These are phyloP conservation scores for Solanum hybrid DNA, from an alignment of 305 asterid species.

Conservation along the genomic window DNA sequence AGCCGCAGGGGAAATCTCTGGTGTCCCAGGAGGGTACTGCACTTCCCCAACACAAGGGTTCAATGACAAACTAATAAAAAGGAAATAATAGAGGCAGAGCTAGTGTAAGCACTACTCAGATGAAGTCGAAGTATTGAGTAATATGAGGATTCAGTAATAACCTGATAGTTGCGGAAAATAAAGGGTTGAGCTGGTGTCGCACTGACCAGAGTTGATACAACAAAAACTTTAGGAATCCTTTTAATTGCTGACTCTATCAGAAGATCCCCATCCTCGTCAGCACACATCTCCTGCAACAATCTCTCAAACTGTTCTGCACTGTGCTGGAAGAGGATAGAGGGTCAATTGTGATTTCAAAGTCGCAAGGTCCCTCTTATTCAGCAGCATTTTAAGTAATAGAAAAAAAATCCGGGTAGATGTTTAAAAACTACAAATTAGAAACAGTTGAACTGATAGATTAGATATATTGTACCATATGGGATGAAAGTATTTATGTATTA, in stretches of 20 bases:
- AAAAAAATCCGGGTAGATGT: not conserved
- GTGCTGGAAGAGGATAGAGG: slow-evolving; percentile 68
- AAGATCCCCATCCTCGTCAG: slow-evolving; percentile 98
- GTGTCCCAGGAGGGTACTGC: slow-evolving; percentile 98
- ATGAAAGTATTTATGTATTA: not conserved
- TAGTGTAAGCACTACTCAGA: not conserved
- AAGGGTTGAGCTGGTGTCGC: slow-evolving; percentile 97
- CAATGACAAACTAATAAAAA: slow-evolving; percentile 3
- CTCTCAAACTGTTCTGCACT: slow-evolving; percentile 99
- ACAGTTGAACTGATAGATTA: not conserved
- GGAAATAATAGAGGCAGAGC: not conserved
- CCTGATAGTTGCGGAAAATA: slow-evolving; percentile 99
- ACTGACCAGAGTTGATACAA: slow-evolving; percentile 90
- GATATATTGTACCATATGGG: not conserved
- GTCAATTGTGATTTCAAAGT: slow-evolving; percentile 16
- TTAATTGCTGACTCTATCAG: slow-evolving; percentile 91
- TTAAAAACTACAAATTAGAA: not conserved
- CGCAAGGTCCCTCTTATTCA: not conserved
- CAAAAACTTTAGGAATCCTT: slow-evolving; percentile 90
- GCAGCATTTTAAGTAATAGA: not conserved
- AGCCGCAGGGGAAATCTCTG: slow-evolving; percentile 57
- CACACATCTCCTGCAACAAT: slow-evolving; percentile 89
- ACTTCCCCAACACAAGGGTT: slow-evolving; percentile 12
- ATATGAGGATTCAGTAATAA: slow-evolving; percentile 16
- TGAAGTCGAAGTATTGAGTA: not conserved